These are phyloP conservation scores for Aegle marmelos DNA, from an alignment of 345 rosid species.

Conservation along the genomic window DNA sequence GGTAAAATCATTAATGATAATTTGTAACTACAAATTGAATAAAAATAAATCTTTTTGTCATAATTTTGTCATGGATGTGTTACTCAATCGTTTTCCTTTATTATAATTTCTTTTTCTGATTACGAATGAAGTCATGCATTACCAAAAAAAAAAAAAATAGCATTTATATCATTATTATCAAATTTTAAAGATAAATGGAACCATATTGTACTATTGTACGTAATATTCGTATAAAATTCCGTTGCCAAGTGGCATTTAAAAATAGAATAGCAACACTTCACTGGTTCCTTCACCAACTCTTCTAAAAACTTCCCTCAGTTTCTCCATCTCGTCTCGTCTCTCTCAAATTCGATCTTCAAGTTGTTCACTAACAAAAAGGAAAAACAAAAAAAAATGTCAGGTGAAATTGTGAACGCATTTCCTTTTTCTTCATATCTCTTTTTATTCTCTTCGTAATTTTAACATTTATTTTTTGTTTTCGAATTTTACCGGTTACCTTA, in stretches of 20 bases:
- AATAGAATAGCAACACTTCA: not conserved
- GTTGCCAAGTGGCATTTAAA: not conserved
- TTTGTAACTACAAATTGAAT: too few relatives aligned
- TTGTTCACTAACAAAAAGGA: not conserved
- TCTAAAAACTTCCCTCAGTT: not conserved
- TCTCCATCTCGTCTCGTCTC: not conserved
- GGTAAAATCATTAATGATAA: too few relatives aligned
- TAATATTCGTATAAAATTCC: not conserved
- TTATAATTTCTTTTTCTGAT: too few relatives aligned
- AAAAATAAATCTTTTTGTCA: too few relatives aligned
- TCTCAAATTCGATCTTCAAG: not conserved
- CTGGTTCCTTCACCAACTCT: too few relatives aligned
- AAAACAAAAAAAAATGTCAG: not conserved
- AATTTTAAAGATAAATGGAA: too few relatives aligned
- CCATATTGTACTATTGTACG: not conserved
- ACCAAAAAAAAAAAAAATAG: too few relatives aligned
- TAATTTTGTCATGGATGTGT: too few relatives aligned
- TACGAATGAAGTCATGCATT: too few relatives aligned
- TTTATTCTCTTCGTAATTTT: not conserved
- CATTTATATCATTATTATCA: too few relatives aligned
- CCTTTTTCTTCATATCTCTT: not conserved
- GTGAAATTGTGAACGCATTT: not conserved
- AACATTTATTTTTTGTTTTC: not conserved
- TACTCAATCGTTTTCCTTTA: too few relatives aligned
- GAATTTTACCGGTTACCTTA: not conserved